phyloP scores from a whole-genome alignment of 305 asterid species.

The Fraxinus platypoda region DNA sequence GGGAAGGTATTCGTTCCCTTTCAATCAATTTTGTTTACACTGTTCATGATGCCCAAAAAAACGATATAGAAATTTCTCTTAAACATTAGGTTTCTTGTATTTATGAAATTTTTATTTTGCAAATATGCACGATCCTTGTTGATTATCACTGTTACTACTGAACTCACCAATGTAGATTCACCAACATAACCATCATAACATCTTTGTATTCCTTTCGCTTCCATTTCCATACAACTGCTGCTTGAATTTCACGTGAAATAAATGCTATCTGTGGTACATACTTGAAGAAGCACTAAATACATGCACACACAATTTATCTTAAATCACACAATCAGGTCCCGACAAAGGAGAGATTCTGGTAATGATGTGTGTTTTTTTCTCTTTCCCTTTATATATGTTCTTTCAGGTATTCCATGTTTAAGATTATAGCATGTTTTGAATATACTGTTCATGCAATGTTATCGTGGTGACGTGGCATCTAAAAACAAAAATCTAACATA shows the following conservation, averaged over 20 bases:
- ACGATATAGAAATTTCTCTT: background rate
- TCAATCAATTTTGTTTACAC: background rate
- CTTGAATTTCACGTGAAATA: background rate
- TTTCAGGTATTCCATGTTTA: background rate
- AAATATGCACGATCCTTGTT: background rate
- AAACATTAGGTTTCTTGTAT: background rate
- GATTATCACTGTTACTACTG: background rate
- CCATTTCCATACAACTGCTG: background rate
- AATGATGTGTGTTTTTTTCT: background rate
- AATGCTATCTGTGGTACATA: background rate
- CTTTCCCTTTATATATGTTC: background rate
- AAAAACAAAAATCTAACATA: background rate
- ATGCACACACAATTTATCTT: background rate
- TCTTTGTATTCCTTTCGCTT: background rate
- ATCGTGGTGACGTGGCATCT: background rate
- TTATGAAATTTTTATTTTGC: background rate
- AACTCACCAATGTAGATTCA: background rate
- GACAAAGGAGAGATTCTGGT: background rate
- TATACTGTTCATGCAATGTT: background rate
- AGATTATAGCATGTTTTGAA: background rate
- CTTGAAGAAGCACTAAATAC: background rate
- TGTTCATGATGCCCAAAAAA: background rate
- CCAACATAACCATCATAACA: background rate
- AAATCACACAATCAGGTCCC: background rate
- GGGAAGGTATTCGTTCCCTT: constrained; percentile 55